phyloP scores from a whole-genome alignment of 176 grass and related monocot genomes.

The Pharus latifolius region DNA sequence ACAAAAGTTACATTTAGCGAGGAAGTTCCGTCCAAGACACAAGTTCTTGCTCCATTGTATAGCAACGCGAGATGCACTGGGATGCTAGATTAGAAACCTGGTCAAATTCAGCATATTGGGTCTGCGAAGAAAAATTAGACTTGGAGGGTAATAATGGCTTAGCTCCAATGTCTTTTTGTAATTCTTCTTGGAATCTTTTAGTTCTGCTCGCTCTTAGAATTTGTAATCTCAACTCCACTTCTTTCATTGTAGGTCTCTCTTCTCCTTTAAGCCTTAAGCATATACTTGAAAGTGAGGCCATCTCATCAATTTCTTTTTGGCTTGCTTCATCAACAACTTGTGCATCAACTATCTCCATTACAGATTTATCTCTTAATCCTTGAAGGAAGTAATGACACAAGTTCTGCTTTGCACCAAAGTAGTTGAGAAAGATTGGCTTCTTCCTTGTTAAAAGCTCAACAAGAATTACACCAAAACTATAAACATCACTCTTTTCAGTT shows the following conservation, averaged over 20 bases:
- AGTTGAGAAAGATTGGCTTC: slow-evolving; percentile 9
- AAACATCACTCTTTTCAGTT: slow-evolving; percentile 21
- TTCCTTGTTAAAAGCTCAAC: slow-evolving; percentile 7
- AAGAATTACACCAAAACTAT: slow-evolving; percentile 28
- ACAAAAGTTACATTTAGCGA: too few relatives aligned
- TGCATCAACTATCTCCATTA: background rate
- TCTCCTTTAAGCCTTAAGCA: slow-evolving; percentile 10
- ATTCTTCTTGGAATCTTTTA: background rate
- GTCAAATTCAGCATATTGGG: too few relatives aligned
- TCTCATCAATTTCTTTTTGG: background rate
- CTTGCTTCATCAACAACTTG: slow-evolving; percentile 15
- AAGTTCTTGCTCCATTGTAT: too few relatives aligned
- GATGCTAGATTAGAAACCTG: too few relatives aligned
- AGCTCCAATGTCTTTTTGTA: background rate
- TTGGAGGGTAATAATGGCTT: background rate
- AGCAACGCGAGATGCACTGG: too few relatives aligned
- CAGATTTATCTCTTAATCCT: background rate
- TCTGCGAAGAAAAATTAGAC: too few relatives aligned
- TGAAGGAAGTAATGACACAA: slow-evolving; percentile 8
- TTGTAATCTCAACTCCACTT: slow-evolving; percentile 9
- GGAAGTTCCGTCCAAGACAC: too few relatives aligned
- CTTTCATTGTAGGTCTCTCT: slow-evolving; percentile 13
- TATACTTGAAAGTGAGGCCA: background rate
- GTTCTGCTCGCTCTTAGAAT: background rate
- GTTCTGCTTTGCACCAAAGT: background rate